Percentiles rank a stretch among this genome's conserved stretches.
phyloP scores from a whole-genome alignment of 2,329 filamentous ascomycete genomes.

The Clonostachys chloroleuca region DNA sequence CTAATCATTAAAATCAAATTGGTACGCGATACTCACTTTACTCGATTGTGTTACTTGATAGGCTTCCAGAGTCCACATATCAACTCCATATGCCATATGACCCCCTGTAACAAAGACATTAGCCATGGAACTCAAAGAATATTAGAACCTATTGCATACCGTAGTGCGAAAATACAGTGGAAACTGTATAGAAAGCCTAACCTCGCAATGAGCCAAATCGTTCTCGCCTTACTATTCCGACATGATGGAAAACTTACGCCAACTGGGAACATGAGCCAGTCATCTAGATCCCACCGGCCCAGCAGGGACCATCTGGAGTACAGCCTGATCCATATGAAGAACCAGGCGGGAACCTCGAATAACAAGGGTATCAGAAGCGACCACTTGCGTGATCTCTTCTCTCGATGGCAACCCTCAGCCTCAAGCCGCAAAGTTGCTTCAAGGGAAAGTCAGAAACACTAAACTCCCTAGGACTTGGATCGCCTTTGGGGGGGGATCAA shows the following conservation, averaged over 20 bases:
- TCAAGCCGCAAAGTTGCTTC: slow-evolving; percentile 13
- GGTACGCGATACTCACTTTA: slow-evolving; percentile 17
- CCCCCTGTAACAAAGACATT: slow-evolving; percentile 3
- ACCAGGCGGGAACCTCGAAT: slow-evolving; percentile 24
- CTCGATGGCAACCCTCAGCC: slow-evolving; percentile 22
- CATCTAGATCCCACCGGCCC: slow-evolving; percentile 24
- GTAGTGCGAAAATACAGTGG: slow-evolving; percentile 22
- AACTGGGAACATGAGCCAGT: slow-evolving; percentile 24
- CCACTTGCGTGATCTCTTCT: slow-evolving; percentile 18
- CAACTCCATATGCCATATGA: slow-evolving; percentile 22
- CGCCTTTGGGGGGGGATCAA: no score
- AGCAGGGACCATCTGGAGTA: slow-evolving; percentile 25
- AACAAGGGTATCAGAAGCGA: slow-evolving; percentile 26
- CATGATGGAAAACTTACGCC: slow-evolving; percentile 4
- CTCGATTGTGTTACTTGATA: slow-evolving; percentile 12
- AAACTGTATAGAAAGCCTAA: slow-evolving; percentile 20
- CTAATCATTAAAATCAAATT: background rate
- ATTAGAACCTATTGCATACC: background rate
- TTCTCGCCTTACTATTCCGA: no score
- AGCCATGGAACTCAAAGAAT: no score
- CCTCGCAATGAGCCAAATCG: no score
- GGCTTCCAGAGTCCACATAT: slow-evolving; percentile 26
- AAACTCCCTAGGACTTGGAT: no score
- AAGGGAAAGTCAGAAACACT: no score
- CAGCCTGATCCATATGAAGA: slow-evolving; percentile 26